Percentiles rank a stretch among this genome's conserved stretches.
These are phyloP conservation scores for Elongisporangium senticosum DNA, from an alignment of 352 stramenopile species.

Conservation along the genomic window DNA sequence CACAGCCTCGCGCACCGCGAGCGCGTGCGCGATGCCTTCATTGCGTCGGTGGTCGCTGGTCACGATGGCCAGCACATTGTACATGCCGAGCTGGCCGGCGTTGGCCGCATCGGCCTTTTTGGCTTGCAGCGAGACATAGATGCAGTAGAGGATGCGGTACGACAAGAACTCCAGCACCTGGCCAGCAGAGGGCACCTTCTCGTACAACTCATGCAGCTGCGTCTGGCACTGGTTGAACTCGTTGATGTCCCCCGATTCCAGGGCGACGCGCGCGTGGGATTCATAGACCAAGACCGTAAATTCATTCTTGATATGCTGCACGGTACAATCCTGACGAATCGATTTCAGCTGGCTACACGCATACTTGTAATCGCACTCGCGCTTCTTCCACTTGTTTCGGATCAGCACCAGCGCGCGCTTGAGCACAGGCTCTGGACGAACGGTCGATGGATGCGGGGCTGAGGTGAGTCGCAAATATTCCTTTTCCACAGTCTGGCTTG, in stretches of 20 bases:
- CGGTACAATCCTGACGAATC: conserved; percentile 98
- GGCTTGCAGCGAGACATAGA: conserved; percentile 85
- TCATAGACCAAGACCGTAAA: conserved; percentile 98
- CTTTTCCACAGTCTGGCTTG: conserved; percentile 94
- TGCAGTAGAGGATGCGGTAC: conserved; percentile 87
- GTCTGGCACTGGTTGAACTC: conserved; percentile 96
- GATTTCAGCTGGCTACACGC: conserved; percentile 98
- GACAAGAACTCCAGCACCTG: conserved; percentile 81
- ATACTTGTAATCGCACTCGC: conserved; percentile 90
- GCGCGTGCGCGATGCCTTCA: conserved; percentile 56
- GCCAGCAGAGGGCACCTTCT: conserved; percentile 56
- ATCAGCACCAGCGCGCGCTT: conserved; percentile 84
- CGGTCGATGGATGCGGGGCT: conserved; percentile 91
- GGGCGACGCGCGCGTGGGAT: conserved; percentile 93
- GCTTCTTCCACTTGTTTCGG: conserved; percentile 83
- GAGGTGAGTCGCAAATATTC: conserved; percentile 97
- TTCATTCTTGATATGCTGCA: conserved; percentile 95
- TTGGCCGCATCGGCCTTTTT: conserved; percentile 81
- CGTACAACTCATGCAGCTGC: conserved; percentile 85
- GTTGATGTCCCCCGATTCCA: conserved; percentile 94
- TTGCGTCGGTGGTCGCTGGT: conserved; percentile 44
- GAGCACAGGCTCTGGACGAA: conserved; percentile 92
- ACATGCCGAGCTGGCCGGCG: conserved; percentile 81
- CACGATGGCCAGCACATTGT: conserved; percentile 62
- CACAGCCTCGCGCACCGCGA: conserved; percentile 76